Evolutionary conservation across 139 green algal species (phyloP), one percentile per base, ranked within the genome.

Genomic region (Mesotaenium endlicherianum): DNA sequence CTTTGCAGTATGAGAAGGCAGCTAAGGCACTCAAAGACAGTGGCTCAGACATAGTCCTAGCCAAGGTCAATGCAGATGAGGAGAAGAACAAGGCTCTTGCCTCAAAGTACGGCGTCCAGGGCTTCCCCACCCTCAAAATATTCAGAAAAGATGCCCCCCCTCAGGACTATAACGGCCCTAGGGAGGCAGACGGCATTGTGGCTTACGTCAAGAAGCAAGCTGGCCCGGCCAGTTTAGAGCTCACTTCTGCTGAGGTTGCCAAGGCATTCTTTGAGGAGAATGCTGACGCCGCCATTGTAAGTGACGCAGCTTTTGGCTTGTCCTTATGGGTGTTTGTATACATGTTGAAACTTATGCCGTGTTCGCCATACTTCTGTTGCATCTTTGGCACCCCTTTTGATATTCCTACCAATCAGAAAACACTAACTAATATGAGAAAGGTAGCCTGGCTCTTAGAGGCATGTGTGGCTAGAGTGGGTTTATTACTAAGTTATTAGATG

Each of bases 111-210:
- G 87, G 50, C 2, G 41, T 89, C 57, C 44, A 59, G 40, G 85
- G 85, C 34, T 89, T 89, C 68, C 85, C 85, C 40, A 89, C 85
- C 14, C 40, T 89, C 45, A 89, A 88, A 50, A 88, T 76, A 74
- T 89, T 89, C 85, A 36, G 47, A n/a, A 87, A 87, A 20, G 86
- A 49, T 8, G 49, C 72, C 0, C 53, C 36, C 0, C 4, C 75
- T 0, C 31, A 86, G 75, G 82, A 90, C 38, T 90, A 90, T 49
- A 50, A 90, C 26, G 86, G 86, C 26, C 70, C 86, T 16, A 50
- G 86, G 16, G 86, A 90, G 42, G 53, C 83, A 17, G 84, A 31
- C 17, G 82, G 83, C 71, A 89, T 90, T 36, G 84, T 90, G 43
- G 53, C 4, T 17, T 87, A 87, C 3, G 26, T 89, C 31, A 90